phyloP scores from a whole-genome alignment of 148 eudicot species.

The Fagopyrum tataricum region DNA sequence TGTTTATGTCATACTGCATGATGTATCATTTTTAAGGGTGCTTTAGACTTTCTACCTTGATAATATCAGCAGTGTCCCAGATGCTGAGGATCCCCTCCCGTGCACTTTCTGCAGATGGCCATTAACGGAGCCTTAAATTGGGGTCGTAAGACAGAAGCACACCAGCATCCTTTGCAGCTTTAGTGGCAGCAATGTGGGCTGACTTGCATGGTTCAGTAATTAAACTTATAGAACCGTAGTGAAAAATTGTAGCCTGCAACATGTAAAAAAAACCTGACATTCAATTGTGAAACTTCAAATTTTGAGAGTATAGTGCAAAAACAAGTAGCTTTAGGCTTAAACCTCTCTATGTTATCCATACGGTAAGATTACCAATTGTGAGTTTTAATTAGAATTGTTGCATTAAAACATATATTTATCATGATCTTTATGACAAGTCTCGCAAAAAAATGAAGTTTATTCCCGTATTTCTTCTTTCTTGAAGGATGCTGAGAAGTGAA shows the following conservation, averaged over 20 bases:
- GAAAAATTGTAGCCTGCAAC: constrained; percentile 85
- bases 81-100: constrained; percentile 92
- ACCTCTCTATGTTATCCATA: background rate
- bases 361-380: background rate
- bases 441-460: background rate
- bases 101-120: constrained; percentile 86
- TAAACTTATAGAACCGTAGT: constrained; percentile 93
- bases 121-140: constrained; percentile 90
- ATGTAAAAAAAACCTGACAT: background rate
- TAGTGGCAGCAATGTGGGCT: constrained; percentile 87
- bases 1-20: background rate
- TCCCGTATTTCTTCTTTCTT: background rate
- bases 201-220: constrained; percentile 92
- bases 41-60: constrained; percentile 48
- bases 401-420: background rate
- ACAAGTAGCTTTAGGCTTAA: background rate
- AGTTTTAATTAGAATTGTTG: background rate
- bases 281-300: background rate
- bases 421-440: background rate
- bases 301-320: background rate
- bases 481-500: background rate
- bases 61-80: constrained; percentile 94
- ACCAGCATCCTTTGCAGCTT: constrained; percentile 91
- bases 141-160: constrained; percentile 92
- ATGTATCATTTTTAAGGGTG: background rate